phyloP scores from a whole-genome alignment of 192 early-diverging fungal species.

The Ambispora gerdemannii region DNA sequence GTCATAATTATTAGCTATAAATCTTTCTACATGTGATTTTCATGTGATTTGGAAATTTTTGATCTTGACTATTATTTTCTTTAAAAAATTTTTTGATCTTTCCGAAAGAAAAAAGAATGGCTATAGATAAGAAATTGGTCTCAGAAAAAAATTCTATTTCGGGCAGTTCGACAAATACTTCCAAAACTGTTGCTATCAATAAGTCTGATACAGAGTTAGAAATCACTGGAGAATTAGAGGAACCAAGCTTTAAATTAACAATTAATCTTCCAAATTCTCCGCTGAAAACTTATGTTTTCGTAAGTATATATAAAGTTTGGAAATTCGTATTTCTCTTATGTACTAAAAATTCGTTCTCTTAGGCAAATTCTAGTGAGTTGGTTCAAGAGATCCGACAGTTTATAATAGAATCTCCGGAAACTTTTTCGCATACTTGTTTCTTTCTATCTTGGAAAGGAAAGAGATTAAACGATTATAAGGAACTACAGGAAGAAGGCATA shows the following conservation, averaged over 20 bases:
- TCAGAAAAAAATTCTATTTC: neutral
- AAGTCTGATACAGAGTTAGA: constrained; percentile 3
- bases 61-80: too few relatives aligned
- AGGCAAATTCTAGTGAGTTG: constrained; percentile 69
- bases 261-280: constrained; percentile 38
- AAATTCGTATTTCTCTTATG: too few relatives aligned
- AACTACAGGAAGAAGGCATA: constrained; percentile 69
- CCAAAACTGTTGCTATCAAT: neutral
- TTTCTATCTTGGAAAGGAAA: constrained; percentile 70
- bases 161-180: neutral
- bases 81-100: neutral
- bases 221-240: neutral
- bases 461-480: constrained; percentile 72
- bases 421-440: constrained; percentile 89
- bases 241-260: constrained; percentile 32
- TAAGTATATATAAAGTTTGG: neutral
- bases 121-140: neutral
- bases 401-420: constrained; percentile 81
- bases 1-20: too few relatives aligned
- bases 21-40: too few relatives aligned
- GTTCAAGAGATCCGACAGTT: constrained; percentile 86
- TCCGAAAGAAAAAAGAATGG: neutral
- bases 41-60: too few relatives aligned
- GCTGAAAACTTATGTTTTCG: constrained; percentile 32
- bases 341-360: too few relatives aligned